Evolutionary conservation across 2,329 filamentous ascomycete genomes (phyloP).

Genomic region (Clonostachys byssicola): DNA sequence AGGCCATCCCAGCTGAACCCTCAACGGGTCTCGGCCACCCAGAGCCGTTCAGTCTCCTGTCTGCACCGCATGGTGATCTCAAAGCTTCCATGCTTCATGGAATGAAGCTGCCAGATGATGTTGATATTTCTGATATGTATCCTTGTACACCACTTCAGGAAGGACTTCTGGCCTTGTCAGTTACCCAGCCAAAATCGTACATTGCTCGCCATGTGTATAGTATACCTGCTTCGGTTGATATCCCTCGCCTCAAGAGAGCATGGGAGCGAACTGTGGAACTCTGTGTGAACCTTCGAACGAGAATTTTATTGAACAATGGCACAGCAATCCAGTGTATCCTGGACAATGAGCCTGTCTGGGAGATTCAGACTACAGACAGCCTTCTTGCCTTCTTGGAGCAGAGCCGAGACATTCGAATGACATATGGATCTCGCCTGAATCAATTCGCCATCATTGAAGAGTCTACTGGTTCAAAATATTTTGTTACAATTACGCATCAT

Average conservation of each 20-base stretch:
- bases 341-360: not conserved
- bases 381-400: not conserved
- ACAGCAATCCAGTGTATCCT: not conserved
- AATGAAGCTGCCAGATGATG: conserved; percentile 1
- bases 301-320: not conserved
- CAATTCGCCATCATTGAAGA: conserved; percentile 2
- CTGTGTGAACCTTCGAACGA: conserved; percentile 5
- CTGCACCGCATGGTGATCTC: not conserved
- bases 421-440: conserved; percentile 1
- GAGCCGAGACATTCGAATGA: not conserved
- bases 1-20: not conserved
- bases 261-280: conserved; percentile 6
- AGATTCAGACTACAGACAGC: not conserved
- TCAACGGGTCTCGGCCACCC: not conserved
- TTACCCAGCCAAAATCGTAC: conserved; percentile 11
- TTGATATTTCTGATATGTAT: conserved; percentile 21
- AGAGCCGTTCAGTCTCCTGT: not conserved
- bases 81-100: not conserved
- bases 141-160: conserved; percentile 30
- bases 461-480: not conserved
- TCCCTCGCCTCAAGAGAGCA: conserved; percentile 5
- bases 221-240: conserved; percentile 4
- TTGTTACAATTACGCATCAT: conserved; percentile 14
- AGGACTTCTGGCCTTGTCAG: conserved; percentile 24
- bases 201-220: conserved; percentile 8